These are phyloP conservation scores for Cytospora chrysosperma DNA, from an alignment of 2,329 filamentous ascomycete species.

Conservation along the genomic window DNA sequence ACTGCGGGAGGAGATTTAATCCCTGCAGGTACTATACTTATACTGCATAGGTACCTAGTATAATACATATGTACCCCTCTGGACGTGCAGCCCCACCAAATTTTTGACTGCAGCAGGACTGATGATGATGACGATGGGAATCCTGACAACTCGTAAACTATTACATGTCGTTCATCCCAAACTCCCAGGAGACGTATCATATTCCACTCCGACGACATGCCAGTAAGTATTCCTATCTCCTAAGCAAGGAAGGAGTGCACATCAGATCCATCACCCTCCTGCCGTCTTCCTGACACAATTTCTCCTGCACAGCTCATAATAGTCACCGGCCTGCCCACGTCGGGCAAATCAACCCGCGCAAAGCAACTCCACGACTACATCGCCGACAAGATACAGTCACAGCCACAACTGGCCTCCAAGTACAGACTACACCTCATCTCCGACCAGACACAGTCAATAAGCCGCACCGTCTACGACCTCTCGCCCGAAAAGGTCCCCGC, in stretches of 20 bases:
- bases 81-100: conserved; percentile 8
- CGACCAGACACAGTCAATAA: conserved; percentile 68
- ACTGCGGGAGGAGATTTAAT: not conserved
- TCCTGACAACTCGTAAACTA: not conserved
- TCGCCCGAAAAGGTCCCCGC: conserved; percentile 50
- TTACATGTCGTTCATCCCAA: too few species aligned
- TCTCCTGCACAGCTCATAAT: conserved; percentile 59
- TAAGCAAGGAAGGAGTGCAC: not conserved
- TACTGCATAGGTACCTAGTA: not conserved
- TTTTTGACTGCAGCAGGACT: conserved; percentile 11
- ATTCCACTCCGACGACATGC: conserved; percentile 16
- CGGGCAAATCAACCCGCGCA: conserved; percentile 66
- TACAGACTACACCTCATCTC: conserved; percentile 73
- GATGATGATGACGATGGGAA: not conserved
- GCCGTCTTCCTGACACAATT: not conserved
- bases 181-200: not conserved
- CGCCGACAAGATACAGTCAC: conserved; percentile 51
- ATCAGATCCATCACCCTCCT: not conserved
- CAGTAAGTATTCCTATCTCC: conserved; percentile 17
- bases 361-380: conserved; percentile 67
- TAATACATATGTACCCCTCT: not conserved
- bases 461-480: conserved; percentile 69
- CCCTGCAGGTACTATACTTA: not conserved
- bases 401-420: conserved; percentile 33
- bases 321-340: conserved; percentile 65